Evolutionary conservation across 345 rosid species (phyloP).

Genomic region (Nephelium lappaceum): DNA sequence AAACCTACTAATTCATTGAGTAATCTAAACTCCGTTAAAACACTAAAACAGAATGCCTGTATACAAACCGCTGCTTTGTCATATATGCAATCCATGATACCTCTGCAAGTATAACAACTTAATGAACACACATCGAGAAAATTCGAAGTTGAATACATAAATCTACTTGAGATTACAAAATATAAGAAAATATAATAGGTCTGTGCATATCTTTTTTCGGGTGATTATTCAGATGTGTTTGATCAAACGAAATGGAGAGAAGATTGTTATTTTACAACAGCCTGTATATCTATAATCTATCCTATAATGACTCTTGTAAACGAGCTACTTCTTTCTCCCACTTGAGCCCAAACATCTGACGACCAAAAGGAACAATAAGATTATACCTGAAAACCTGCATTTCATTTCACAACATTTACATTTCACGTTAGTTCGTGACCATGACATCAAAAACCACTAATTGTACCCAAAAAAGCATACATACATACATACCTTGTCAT

Average conservation of each 20-base stretch:
- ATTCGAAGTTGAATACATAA: too few species aligned
- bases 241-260: not conserved
- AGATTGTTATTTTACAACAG: not conserved
- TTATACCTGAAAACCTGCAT: constrained; percentile 82
- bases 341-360: constrained; percentile 83
- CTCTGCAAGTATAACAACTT: too few species aligned
- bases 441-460: too few species aligned
- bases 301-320: constrained; percentile 40
- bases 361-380: constrained; percentile 83
- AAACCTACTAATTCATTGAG: too few species aligned
- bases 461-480: too few species aligned
- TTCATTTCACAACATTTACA: not conserved
- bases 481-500: constrained; percentile 52
- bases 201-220: too few species aligned
- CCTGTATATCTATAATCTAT: not conserved
- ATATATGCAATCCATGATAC: too few species aligned
- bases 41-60: too few species aligned
- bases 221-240: too few species aligned
- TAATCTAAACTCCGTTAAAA: too few species aligned
- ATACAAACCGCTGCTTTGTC: too few species aligned
- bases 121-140: too few species aligned
- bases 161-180: not conserved
- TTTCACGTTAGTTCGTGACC: not conserved
- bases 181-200: not conserved
- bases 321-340: constrained; percentile 86